Conservation (phyloP, 495 filamentous ascomycete species). For the Penicillium simplicissimum region DNA sequence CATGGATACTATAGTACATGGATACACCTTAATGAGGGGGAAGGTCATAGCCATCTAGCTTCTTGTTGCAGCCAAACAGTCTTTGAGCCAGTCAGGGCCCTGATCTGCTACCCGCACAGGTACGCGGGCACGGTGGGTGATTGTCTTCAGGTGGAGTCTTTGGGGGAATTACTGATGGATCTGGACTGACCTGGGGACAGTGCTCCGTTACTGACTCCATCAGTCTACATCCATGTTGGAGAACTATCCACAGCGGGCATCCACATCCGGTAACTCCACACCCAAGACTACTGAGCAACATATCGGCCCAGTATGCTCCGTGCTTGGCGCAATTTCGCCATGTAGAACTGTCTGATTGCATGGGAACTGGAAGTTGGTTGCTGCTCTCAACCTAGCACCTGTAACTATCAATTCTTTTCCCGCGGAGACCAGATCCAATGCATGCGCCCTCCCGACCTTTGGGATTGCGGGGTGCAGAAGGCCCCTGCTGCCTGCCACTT, state of each 20-base stretch:
- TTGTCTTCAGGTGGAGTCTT: background rate
- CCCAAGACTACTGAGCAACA: conserved; percentile 1
- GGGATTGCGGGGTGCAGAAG: conserved; percentile 29
- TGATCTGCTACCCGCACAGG: conserved; percentile 25
- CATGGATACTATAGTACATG: conserved; percentile 1
- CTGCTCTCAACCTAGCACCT: background rate
- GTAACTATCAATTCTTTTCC: background rate
- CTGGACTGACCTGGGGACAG: background rate
- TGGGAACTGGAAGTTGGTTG: background rate
- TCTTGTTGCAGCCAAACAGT: background rate
- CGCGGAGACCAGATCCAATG: conserved; percentile 8
- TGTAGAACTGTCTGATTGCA: background rate
- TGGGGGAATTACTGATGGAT: background rate
- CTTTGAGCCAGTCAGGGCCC: background rate
- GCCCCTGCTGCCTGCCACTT: conserved; percentile 19
- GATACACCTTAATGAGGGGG: conserved; percentile 2
- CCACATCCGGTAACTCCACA: background rate
- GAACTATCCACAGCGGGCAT: background rate
- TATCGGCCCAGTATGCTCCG: background rate
- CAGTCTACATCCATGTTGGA: background rate
- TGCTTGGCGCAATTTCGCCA: too few relatives aligned
- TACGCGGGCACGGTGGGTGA: conserved; percentile 4
- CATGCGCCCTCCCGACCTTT: conserved; percentile 11
- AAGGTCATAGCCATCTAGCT: background rate
- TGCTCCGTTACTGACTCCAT: background rate